A percentile compares a stretch with the other conserved stretches of the same genome.
Evolutionary conservation across 1,284 basidiomycete genomes (phyloP).

Genomic region (Mycosarcoma mackinlayi): DNA sequence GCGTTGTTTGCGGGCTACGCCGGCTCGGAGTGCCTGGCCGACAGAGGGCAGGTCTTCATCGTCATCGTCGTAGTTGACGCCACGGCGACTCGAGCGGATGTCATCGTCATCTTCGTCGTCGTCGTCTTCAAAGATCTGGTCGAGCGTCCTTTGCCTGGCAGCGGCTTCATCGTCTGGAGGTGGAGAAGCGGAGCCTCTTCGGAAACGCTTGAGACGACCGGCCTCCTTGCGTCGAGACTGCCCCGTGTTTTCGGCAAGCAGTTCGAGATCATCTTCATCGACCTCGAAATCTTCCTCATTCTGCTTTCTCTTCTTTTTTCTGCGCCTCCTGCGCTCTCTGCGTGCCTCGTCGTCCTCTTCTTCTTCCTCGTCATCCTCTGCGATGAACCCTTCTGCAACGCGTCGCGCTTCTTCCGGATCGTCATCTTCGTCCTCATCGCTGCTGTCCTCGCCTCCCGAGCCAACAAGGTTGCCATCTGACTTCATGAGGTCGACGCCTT

Average conservation of each 20-base stretch:
- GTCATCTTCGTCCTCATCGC: slow-evolving; percentile 66
- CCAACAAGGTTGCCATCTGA: slow-evolving; percentile 61
- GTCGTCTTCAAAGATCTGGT: slow-evolving; percentile 80
- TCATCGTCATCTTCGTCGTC: slow-evolving; percentile 76
- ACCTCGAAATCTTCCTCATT: slow-evolving; percentile 75
- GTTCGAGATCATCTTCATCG: slow-evolving; percentile 94
- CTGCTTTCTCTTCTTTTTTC: slow-evolving; percentile 56
- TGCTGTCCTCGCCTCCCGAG: slow-evolving; percentile 56
- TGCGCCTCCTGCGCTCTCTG: slow-evolving; percentile 72
- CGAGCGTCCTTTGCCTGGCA: slow-evolving; percentile 75
- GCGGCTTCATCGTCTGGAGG: slow-evolving; percentile 69
- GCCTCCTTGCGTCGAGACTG: slow-evolving; percentile 67
- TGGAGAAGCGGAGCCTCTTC: slow-evolving; percentile 73
- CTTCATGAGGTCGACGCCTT: slow-evolving; percentile 64
- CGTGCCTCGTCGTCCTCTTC: slow-evolving; percentile 73
- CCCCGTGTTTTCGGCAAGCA: slow-evolving; percentile 94
- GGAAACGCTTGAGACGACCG: slow-evolving; percentile 59
- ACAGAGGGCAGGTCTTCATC: slow-evolving; percentile 70
- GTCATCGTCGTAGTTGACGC: slow-evolving; percentile 69
- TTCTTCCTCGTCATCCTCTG: slow-evolving; percentile 65
- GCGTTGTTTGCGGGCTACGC: slow-evolving; percentile 38
- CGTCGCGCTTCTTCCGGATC: slow-evolving; percentile 66
- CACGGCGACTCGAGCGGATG: slow-evolving; percentile 64
- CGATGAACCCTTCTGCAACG: slow-evolving; percentile 67
- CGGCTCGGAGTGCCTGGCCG: slow-evolving; percentile 52